A percentile compares a stretch with the other conserved stretches of the same genome.
phyloP scores from a whole-genome alignment of 805 yeast genomes.

The Sporopachydermia lactativora region DNA sequence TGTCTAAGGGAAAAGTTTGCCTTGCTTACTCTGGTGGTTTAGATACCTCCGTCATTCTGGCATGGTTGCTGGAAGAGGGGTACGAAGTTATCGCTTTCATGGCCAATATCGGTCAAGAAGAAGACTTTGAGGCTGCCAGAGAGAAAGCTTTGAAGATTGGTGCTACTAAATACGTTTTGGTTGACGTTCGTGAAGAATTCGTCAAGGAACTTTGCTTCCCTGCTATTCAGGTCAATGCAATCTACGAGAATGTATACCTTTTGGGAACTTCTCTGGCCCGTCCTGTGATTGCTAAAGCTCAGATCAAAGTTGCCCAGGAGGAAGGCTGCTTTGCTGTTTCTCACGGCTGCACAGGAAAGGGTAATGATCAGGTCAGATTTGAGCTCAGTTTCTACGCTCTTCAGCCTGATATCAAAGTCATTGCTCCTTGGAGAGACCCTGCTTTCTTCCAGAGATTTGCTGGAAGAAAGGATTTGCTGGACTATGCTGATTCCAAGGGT shows the following conservation, averaged over 20 bases:
- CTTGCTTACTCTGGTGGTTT: slow-evolving; percentile 98
- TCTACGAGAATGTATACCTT: slow-evolving; percentile 92
- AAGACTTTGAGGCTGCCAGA: slow-evolving; percentile 95
- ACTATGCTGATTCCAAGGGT: slow-evolving; percentile 81
- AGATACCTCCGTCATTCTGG: slow-evolving; percentile 94
- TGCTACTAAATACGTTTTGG: slow-evolving; percentile 89
- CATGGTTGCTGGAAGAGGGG: slow-evolving; percentile 96
- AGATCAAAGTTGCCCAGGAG: slow-evolving; percentile 89
- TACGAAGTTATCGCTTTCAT: slow-evolving; percentile 96
- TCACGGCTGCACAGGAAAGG: slow-evolving; percentile 99
- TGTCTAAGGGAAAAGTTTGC: slow-evolving; percentile 98
- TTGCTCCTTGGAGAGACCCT: slow-evolving; percentile 99
- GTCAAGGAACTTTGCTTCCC: slow-evolving; percentile 90
- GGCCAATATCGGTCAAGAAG: slow-evolving; percentile 99
- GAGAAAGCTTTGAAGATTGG: slow-evolving; percentile 94
- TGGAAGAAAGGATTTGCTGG: slow-evolving; percentile 93
- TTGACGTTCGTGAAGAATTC: slow-evolving; percentile 89
- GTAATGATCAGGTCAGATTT: slow-evolving; percentile 98
- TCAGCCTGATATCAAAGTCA: slow-evolving; percentile 91
- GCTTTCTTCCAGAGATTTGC: slow-evolving; percentile 89
- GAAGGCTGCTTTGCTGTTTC: slow-evolving; percentile 98
- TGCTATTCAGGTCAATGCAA: slow-evolving; percentile 94
- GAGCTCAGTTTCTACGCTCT: slow-evolving; percentile 95
- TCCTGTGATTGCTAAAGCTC: slow-evolving; percentile 98
- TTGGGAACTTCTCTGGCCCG: slow-evolving; percentile 97